A percentile compares a stretch with the other conserved stretches of the same genome.
phyloP scores from a whole-genome alignment of 345 rosid genomes.

The Cardamine chenopodiifolia region DNA sequence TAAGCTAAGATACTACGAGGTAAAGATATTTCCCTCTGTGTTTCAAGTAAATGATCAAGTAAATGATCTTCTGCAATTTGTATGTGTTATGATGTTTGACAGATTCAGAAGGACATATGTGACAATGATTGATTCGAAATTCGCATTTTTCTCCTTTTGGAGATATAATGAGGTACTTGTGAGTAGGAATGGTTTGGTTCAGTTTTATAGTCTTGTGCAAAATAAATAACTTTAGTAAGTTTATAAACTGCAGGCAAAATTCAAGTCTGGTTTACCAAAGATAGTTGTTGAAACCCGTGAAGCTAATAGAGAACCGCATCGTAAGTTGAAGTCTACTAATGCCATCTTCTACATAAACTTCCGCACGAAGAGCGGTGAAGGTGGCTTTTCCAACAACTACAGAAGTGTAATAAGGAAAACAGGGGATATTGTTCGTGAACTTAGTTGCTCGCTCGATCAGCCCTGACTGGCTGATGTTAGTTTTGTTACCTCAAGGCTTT shows the following conservation, averaged over 20 bases:
- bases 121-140: conserved; percentile 4
- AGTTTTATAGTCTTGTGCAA: background rate
- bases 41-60: too few relatives aligned
- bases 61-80: too few relatives aligned
- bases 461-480: too few relatives aligned
- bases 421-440: background rate
- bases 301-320: background rate
- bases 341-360: conserved; percentile 23
- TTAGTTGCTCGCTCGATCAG: background rate
- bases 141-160: too few relatives aligned
- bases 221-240: background rate
- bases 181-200: background rate
- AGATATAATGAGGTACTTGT: background rate
- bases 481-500: too few relatives aligned
- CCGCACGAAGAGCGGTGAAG: background rate
- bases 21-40: background rate
- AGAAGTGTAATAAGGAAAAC: background rate
- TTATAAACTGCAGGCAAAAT: background rate
- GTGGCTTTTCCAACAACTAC: background rate
- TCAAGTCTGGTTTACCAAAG: conserved; percentile 2
- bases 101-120: conserved; percentile 15
- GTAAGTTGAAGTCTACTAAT: conserved; percentile 3
- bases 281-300: conserved; percentile 7
- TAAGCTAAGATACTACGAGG: conserved; percentile 17
- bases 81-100: background rate